phyloP scores from a whole-genome alignment of 2,329 filamentous ascomycete genomes.

The Paecilomyces niveus region DNA sequence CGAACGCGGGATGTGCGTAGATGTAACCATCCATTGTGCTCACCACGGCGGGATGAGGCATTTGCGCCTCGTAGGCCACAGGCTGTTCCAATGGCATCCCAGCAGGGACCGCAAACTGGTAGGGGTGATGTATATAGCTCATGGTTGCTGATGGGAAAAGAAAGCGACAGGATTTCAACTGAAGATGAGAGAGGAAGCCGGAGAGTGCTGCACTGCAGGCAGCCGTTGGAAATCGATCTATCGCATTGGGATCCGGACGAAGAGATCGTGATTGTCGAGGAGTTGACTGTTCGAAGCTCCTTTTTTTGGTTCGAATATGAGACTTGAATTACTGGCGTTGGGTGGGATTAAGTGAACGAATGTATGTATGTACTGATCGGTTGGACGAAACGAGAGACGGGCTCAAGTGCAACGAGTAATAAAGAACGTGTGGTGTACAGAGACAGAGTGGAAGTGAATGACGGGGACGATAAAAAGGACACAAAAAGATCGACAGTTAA shows the following conservation, averaged over 20 bases:
- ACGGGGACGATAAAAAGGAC: constrained; percentile 8
- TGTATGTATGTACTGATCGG: not conserved
- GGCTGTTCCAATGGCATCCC: constrained; percentile 31
- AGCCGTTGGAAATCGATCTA: constrained; percentile 8
- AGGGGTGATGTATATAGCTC: constrained; percentile 34
- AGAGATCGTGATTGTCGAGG: not conserved
- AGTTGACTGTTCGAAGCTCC: not conserved
- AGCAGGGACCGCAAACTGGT: constrained; percentile 26
- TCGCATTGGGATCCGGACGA: constrained; percentile 6
- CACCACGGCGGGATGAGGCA: constrained; percentile 31
- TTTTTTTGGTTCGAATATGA: not conserved
- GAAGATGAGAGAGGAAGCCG: not conserved
- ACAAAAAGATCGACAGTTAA: constrained; percentile 6
- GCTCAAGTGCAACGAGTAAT: constrained; percentile 7
- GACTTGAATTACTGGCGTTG: not conserved
- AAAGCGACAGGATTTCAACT: not conserved
- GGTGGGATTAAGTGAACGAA: not conserved
- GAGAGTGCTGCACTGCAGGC: constrained; percentile 10
- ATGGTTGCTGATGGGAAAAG: constrained; percentile 16
- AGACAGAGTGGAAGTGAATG: constrained; percentile 7
- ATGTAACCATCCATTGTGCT: constrained; percentile 32
- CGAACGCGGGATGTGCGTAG: constrained; percentile 31
- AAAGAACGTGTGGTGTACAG: constrained; percentile 4
- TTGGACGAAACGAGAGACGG: constrained; percentile 6
- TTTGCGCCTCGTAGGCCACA: constrained; percentile 27